Evolutionary conservation across 352 stramenopile genomes (phyloP), one percentile per base, ranked within the genome.

Genomic region (Phytophthora foliorum): DNA sequence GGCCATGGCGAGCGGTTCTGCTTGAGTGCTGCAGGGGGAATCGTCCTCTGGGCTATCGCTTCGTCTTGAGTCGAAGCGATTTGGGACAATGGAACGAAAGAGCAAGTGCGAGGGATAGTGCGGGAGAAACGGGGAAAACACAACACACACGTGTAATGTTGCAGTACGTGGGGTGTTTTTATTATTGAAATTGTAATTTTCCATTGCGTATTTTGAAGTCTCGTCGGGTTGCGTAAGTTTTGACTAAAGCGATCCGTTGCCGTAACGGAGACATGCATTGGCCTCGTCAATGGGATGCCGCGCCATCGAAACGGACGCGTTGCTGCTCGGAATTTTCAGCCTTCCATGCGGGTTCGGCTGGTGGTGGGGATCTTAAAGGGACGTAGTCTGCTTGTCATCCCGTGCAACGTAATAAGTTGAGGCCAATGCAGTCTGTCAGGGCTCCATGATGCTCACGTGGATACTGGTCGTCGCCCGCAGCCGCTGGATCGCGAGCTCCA

Each of bases 401-500:
- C 25, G 25, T 29, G 25, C 25, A 6, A 8, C 29, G 4, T n/a
- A n/a, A n/a, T n/a, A n/a, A n/a, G n/a, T 34, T 13, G 29, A 31
- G 27, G 8, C 9, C 29, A 34, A 6, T 34, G 6, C 29, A 34
- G 10, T 6, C 16, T 29, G 19, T 58, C 16, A 63, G 6, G 32
- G 25, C 17, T 65, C 19, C 10, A 80, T 63, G 36, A 75, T 57
- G 22, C 19, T 71, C 24, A 80, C 44, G 9, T 59, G 52, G 39
- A 74, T 61, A 14, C 48, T 60, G n/a, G 67, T 66, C 3, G 63
- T 83, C 7, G 57, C 71, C 22, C 65, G 71, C 24, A 84, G 55
- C 21, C 74, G 78, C 61, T 82, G 77, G 45, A 89, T 56, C 13
- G 80, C 76, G n/a, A 89, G 71, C n/a, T 87, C 70, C 21, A 89